phyloP scores from a whole-genome alignment of 2,329 filamentous ascomycete species.

The Amylocarpus encephaloides region DNA sequence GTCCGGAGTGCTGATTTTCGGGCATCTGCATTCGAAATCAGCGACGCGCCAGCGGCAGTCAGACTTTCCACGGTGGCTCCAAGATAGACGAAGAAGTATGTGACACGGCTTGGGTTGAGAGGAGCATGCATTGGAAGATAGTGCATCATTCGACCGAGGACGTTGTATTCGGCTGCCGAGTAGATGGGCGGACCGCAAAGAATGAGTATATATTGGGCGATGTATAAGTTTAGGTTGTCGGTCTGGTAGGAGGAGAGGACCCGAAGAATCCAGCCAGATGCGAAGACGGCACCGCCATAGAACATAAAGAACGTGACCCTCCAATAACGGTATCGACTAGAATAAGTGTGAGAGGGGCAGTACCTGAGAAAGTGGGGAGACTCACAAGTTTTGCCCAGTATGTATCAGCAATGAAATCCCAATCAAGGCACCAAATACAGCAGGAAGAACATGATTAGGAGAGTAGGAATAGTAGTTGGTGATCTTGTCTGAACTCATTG shows the following conservation, averaged over 20 bases:
- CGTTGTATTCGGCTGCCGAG: constrained; percentile 34
- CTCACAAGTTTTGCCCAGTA: constrained; percentile 32
- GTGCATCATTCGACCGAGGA: constrained; percentile 34
- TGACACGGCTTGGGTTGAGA: constrained; percentile 32
- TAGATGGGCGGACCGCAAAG: constrained; percentile 34
- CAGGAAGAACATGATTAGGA: constrained; percentile 32
- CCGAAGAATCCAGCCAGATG: constrained; percentile 33
- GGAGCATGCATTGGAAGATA: constrained; percentile 36
- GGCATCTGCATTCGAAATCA: constrained; percentile 12
- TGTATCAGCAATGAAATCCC: constrained; percentile 30
- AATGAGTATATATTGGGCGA: constrained; percentile 33
- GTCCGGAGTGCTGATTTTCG: constrained; percentile 9
- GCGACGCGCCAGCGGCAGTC: constrained; percentile 30
- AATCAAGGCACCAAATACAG: constrained; percentile 31
- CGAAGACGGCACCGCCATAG: constrained; percentile 34
- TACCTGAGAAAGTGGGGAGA: background rate
- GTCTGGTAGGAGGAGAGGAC: constrained; percentile 23
- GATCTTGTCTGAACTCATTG: background rate
- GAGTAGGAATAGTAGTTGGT: constrained; percentile 16
- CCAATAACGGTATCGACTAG: constrained; percentile 31
- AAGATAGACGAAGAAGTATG: constrained; percentile 33
- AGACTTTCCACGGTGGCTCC: constrained; percentile 32
- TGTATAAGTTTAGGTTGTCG: constrained; percentile 30
- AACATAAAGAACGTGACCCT: constrained; percentile 33
- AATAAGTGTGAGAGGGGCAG: background rate